phyloP scores from a whole-genome alignment of 352 stramenopile species.

The Pythium scleroteichum region DNA sequence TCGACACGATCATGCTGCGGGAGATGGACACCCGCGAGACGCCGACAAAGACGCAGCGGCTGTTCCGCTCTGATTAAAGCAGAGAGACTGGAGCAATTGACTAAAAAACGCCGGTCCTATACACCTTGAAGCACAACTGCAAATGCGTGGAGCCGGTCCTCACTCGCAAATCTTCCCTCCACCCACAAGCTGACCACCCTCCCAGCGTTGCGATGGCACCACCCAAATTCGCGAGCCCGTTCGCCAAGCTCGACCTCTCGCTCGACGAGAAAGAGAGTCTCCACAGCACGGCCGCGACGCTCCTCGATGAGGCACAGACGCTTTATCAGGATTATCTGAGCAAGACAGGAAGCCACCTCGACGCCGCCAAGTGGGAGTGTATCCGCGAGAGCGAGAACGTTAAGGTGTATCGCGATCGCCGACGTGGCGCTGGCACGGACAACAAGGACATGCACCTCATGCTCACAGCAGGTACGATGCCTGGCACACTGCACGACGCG shows the following conservation, averaged over 20 bases:
- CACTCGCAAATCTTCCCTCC: no score
- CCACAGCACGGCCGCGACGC: slow-evolving; percentile 37
- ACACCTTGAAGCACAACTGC: no score
- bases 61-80: no score
- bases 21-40: no score
- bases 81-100: no score
- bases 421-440: slow-evolving; percentile 22
- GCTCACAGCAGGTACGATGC: slow-evolving; percentile 35
- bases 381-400: slow-evolving; percentile 43
- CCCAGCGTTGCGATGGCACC: neutral
- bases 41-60: no score
- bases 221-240: slow-evolving; percentile 41
- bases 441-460: slow-evolving; percentile 18
- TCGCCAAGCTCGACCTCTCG: slow-evolving; percentile 42
- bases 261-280: slow-evolving; percentile 47
- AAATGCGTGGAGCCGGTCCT: no score
- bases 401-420: slow-evolving; percentile 45
- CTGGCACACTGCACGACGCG: slow-evolving; percentile 48
- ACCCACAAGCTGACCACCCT: no score
- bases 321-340: slow-evolving; percentile 49
- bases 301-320: slow-evolving; percentile 43
- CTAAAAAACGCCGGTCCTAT: no score
- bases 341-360: slow-evolving; percentile 32
- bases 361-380: slow-evolving; percentile 40
- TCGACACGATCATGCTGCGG: no score